A percentile compares a stretch with the other conserved stretches of the same genome.
phyloP scores from a whole-genome alignment of 2,329 filamentous ascomycete genomes.

The Scopulariopsis brevicaulis region DNA sequence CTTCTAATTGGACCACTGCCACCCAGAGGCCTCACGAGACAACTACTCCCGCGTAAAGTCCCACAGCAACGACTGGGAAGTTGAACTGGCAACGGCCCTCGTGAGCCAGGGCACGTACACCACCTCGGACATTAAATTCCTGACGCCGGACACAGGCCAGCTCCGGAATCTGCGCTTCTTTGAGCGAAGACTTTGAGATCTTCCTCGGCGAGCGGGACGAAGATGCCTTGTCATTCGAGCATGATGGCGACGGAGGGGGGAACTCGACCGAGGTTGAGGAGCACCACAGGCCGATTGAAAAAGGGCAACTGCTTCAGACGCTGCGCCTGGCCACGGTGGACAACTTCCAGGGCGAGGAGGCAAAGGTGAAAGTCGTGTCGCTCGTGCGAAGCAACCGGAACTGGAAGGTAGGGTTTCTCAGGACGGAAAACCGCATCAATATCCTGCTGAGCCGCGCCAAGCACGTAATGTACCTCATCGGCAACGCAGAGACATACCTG shows the following conservation, averaged over 20 bases:
- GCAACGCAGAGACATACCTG: constrained; percentile 53
- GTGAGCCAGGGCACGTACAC: constrained; percentile 55
- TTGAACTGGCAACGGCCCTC: constrained; percentile 49
- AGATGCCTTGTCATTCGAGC: constrained; percentile 57
- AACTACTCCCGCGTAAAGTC: constrained; percentile 34
- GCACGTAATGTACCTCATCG: constrained; percentile 55
- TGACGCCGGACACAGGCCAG: constrained; percentile 66
- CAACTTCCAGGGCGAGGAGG: constrained; percentile 71
- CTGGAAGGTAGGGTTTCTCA: constrained; percentile 62
- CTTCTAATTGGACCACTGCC: constrained; percentile 53
- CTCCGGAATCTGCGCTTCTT: constrained; percentile 37
- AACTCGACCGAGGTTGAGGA: constrained; percentile 47
- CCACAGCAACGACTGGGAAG: constrained; percentile 51
- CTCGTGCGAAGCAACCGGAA: constrained; percentile 53
- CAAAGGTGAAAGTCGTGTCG: constrained; percentile 58
- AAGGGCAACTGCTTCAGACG: background rate
- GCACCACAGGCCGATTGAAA: constrained; percentile 29
- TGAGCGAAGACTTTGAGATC: constrained; percentile 15
- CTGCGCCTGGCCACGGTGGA: constrained; percentile 32
- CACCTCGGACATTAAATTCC: constrained; percentile 51
- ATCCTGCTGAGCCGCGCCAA: constrained; percentile 59
- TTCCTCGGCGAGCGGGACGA: constrained; percentile 49
- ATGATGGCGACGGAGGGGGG: constrained; percentile 44
- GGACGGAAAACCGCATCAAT: constrained; percentile 54
- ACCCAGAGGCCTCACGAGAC: constrained; percentile 39